These are phyloP conservation scores for Mycena capillaripes DNA, from an alignment of 768 basidiomycete species.

Conservation along the genomic window DNA sequence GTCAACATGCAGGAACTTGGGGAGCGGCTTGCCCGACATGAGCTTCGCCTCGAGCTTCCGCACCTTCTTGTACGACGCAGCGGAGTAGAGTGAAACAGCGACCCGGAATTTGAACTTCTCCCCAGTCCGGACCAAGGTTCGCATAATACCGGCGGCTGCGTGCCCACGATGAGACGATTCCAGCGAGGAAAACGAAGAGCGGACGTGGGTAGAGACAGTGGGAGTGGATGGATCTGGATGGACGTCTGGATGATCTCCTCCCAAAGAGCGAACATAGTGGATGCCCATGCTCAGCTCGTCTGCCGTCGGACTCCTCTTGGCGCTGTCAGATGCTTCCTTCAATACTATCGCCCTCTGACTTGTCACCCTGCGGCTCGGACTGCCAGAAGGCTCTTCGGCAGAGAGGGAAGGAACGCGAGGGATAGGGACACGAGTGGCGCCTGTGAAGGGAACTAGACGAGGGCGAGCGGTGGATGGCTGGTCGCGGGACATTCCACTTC, in stretches of 20 bases:
- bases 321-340: constrained; percentile 45
- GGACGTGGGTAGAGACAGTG: constrained; percentile 54
- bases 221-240: constrained; percentile 47
- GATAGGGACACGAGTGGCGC: constrained; percentile 74
- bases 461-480: constrained; percentile 59
- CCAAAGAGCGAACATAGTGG: constrained; percentile 79
- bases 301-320: constrained; percentile 57
- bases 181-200: constrained; percentile 75
- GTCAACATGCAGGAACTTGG: constrained; percentile 69
- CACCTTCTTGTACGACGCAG: constrained; percentile 39
- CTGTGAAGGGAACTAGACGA: constrained; percentile 80
- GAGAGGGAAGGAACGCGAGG: constrained; percentile 60
- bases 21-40: constrained; percentile 66
- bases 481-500: constrained; percentile 57
- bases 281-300: constrained; percentile 81
- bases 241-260: constrained; percentile 59
- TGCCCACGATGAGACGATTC: constrained; percentile 69
- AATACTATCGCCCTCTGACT: constrained; percentile 79
- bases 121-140: constrained; percentile 67
- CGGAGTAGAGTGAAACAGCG: constrained; percentile 49
- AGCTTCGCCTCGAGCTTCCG: constrained; percentile 63
- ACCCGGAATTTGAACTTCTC: constrained; percentile 74
- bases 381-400: constrained; percentile 41
- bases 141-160: constrained; percentile 49
- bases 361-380: constrained; percentile 58